A percentile compares a stretch with the other conserved stretches of the same genome.
Evolutionary conservation across 306 rosid species (phyloP).

Genomic region (Pyrus bretschneideri): DNA sequence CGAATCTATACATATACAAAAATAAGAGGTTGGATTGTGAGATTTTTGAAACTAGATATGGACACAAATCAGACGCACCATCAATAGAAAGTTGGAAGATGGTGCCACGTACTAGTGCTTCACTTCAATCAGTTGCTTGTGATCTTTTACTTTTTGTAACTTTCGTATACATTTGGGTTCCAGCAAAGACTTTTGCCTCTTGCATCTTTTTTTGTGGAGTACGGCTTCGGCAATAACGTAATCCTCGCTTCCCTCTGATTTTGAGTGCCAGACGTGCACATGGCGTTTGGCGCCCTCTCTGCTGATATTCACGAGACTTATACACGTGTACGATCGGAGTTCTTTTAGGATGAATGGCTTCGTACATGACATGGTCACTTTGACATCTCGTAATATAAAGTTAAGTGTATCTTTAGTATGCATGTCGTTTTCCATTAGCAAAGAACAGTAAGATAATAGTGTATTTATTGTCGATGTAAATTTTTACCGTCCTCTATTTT

Average conservation of each 20-base stretch:
- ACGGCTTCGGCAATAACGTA: constrained; percentile 20
- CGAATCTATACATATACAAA: too few relatives aligned
- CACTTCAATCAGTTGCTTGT: background rate
- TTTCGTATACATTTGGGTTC: constrained; percentile 1
- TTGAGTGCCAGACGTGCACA: constrained; percentile 33
- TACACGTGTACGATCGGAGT: constrained; percentile 42
- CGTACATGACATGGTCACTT: too few relatives aligned
- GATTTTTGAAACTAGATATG: too few relatives aligned
- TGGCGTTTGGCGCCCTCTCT: constrained; percentile 3
- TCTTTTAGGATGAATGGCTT: too few relatives aligned
- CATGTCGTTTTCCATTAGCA: too few relatives aligned
- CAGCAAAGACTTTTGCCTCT: background rate
- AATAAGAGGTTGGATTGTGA: background rate
- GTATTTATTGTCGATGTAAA: too few relatives aligned
- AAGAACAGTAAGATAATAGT: too few relatives aligned
- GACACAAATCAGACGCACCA: background rate
- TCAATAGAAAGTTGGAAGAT: background rate
- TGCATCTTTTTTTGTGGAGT: background rate
- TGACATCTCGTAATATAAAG: too few relatives aligned
- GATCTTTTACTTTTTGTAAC: background rate
- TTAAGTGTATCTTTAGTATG: too few relatives aligned
- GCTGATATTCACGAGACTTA: background rate
- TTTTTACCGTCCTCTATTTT: too few relatives aligned
- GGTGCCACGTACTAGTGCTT: background rate
- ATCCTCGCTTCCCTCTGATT: constrained; percentile 12